These are phyloP conservation scores for Lumnitzera littorea DNA, from an alignment of 345 rosid genomes.

Conservation along the genomic window DNA sequence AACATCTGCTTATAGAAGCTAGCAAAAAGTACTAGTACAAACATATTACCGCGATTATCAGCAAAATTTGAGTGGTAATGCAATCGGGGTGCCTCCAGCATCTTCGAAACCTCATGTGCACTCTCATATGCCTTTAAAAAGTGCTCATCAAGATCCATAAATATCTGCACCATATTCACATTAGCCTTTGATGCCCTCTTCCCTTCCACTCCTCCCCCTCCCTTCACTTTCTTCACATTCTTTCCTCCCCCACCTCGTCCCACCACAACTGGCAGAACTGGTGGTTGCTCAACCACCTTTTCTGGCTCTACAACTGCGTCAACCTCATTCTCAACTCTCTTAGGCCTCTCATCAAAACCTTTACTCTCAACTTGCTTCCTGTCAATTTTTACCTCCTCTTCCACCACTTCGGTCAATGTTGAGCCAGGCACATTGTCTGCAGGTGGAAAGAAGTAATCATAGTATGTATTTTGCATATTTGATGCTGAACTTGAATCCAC, in stretches of 20 bases:
- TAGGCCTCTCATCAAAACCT: slow-evolving; percentile 28
- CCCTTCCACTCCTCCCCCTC: slow-evolving; percentile 21
- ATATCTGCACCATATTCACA: slow-evolving; percentile 41
- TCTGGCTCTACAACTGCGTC: slow-evolving; percentile 8
- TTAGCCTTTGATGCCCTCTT: slow-evolving; percentile 24
- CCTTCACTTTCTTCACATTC: slow-evolving; percentile 39
- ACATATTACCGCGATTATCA: slow-evolving; percentile 66
- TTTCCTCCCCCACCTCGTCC: slow-evolving; percentile 2
- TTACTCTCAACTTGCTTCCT: slow-evolving; percentile 23
- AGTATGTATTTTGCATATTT: slow-evolving; percentile 15
- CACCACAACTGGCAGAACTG: slow-evolving; percentile 7
- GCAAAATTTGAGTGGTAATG: slow-evolving; percentile 99
- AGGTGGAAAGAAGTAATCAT: slow-evolving; percentile 38
- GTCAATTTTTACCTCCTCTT: slow-evolving; percentile 24
- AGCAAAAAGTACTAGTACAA: background rate
- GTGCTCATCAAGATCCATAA: slow-evolving; percentile 70
- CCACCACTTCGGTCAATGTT: slow-evolving; percentile 40
- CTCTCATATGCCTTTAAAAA: slow-evolving; percentile 87
- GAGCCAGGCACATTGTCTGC: slow-evolving; percentile 52
- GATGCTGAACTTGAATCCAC: slow-evolving; percentile 22
- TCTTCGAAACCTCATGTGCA: slow-evolving; percentile 88
- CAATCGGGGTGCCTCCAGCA: slow-evolving; percentile 88
- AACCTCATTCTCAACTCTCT: slow-evolving; percentile 21
- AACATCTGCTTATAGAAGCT: too few relatives aligned
- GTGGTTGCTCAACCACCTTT: slow-evolving; percentile 7